Evolutionary conservation across 192 early-diverging fungal species (phyloP).

Genomic region (Dissophora globulifera): DNA sequence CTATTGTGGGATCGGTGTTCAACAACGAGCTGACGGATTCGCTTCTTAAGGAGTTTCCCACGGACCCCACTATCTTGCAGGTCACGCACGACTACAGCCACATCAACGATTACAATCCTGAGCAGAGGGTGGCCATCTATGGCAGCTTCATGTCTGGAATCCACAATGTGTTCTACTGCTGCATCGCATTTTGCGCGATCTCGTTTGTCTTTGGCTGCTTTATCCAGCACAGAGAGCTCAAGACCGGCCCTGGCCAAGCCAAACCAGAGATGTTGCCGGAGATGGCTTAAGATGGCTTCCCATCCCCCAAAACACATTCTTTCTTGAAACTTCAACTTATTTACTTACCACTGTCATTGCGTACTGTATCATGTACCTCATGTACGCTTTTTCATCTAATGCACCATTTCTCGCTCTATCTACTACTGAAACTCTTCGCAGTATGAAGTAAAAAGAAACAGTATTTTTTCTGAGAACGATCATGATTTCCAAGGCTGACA

Average conservation of each 20-base stretch:
- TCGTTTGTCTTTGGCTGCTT: conserved; percentile 37
- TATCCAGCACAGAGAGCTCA: conserved; percentile 50
- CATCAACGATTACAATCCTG: not conserved
- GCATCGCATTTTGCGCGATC: conserved; percentile 29
- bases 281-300: conserved; percentile 54
- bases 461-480: too few species aligned
- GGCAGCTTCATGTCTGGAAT: conserved; percentile 26
- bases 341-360: too few species aligned
- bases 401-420: not conserved
- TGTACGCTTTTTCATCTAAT: not conserved
- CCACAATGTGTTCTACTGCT: conserved; percentile 35
- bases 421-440: not conserved
- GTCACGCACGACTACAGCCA: conserved; percentile 7
- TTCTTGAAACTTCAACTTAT: too few species aligned
- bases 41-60: conserved; percentile 4
- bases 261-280: conserved; percentile 43
- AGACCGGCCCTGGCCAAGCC: conserved; percentile 39
- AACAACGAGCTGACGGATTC: conserved; percentile 30
- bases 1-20: conserved; percentile 53
- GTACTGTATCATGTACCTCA: too few species aligned
- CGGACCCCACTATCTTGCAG: not conserved
- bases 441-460: too few species aligned
- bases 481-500: too few species aligned
- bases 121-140: conserved; percentile 16
- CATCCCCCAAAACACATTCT: too few species aligned